Base-by-base conservation (phyloP, 1,139 yeast species). In the Yamadazyma sp. region DNA sequence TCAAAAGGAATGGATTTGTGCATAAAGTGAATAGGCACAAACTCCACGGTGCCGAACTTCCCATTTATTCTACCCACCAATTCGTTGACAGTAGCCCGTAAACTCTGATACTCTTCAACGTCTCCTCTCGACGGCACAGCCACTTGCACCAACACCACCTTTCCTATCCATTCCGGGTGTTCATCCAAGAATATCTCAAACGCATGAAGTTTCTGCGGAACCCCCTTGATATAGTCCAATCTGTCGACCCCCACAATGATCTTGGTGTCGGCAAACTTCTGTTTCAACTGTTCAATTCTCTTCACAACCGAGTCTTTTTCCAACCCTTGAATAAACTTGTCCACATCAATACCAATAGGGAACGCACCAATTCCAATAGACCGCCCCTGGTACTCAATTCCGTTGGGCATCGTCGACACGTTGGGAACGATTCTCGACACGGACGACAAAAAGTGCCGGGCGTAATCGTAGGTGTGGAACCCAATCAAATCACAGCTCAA, bases 61-160 rank as follows among this genome's bases (percentile, higher is more conserved):
- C 99, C 99, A 60, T 94, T 94, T 54, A 94, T 90, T 54, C 98
- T 75, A 16, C 99, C 98, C 31, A 94, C 97, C 35, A 94, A 73
- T 62, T 94, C 98, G 58, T 92, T 94, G 14, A 94, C 97, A 6
- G 88, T 89, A 4, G 97, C 89, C 46, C 98, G 76, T 49, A 94
- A 70, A 53, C 88, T 85, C 58, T 92, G 98, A 61, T 94, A 94
- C 59, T 94, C 99, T 63, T 94, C 98, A 20, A 94, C 99, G 53
- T 92, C 98, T 35, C 96, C 97, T 53, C 99, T 77, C 17, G 95
- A 86, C 9, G 99, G 99, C 12, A 94, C 97, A 0, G 98, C 98
- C 25, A 94, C 94, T 62, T 94, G 99, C 5, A 94, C 95, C 37
- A 94, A 69, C 1, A 94, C 92, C 14, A 90, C 97, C 61, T 92